These are phyloP conservation scores for Parietaria judaica DNA, from an alignment of 306 rosid species.

Conservation along the genomic window DNA sequence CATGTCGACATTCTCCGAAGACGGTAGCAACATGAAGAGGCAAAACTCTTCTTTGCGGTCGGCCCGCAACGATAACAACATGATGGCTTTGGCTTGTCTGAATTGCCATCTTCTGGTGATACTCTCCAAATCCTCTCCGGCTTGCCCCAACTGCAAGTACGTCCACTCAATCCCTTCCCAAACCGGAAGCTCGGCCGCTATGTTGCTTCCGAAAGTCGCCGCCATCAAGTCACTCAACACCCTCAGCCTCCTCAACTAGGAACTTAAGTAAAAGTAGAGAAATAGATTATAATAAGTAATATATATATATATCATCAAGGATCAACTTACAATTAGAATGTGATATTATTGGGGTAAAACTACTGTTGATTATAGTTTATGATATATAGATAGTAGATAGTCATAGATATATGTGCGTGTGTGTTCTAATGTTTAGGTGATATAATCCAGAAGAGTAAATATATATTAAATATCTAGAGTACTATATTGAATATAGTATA, in stretches of 20 bases:
- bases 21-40: constrained; percentile 1
- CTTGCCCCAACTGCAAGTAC: constrained; percentile 44
- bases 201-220: not conserved
- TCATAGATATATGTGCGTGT: no score
- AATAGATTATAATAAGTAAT: not conserved
- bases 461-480: no score
- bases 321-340: no score
- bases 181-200: not conserved
- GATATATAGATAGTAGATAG: no score
- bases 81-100: constrained; percentile 43
- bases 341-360: no score
- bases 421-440: no score
- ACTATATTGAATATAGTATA: no score
- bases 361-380: no score
- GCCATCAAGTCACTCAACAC: not conserved
- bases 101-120: constrained; percentile 44
- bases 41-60: not conserved
- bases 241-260: constrained; percentile 14
- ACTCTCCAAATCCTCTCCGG: constrained; percentile 35
- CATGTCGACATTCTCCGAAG: constrained; percentile 22
- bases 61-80: constrained; percentile 3
- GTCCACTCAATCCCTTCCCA: constrained; percentile 28
- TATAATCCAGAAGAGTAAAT: no score
- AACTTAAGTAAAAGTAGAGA: no score
- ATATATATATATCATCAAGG: not conserved